Evolutionary conservation across 106 monocot genomes (phyloP), one percentile per base, ranked within the genome.

Genomic region (Apostasia shenzhenica): DNA sequence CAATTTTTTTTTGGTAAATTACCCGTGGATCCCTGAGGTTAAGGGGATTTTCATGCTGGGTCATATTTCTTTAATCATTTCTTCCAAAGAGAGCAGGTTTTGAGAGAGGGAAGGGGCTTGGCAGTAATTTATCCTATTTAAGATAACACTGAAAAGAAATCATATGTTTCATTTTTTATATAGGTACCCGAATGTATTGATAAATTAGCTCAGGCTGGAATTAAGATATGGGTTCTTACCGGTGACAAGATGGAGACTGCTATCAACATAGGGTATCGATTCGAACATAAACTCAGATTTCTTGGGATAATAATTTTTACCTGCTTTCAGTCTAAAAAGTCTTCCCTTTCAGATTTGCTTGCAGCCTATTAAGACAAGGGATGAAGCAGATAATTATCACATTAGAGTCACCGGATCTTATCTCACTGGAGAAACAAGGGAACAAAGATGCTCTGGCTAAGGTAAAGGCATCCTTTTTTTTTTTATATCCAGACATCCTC

Each of bases 191-290:
- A 92, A 76, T 99, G 97, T 70, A 99, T 99, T 46, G 92, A 99
- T 76, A 99, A 92, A 52, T 75, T 99, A 54, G 86, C 97, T 45
- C 92, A 92, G 80, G 97, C 97, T 42, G 92, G 92, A 66, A 92
- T 99, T 65, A 99, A 92, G 73, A 81, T 99, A 57, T 99, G 97
- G 97, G 92, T 99, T 41, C 71, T 99, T 50, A 99, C 92, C 12
- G 92, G 97, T 53, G 97, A 99, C 69, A 99, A 99, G 81, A 89
- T 99, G 92, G 95, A 99, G 72, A 92, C 97, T 55, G 92, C 97
- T 57, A 87, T 99, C 76, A 99, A 99, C 74, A 99, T 99, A 66
- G 97, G 97, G 95, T 97, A 86, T 66, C 52, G 1, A 46, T 14
- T 65, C 6, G 8, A 11, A 65, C 26, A 6, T 4, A 48, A 48